Evolutionary conservation across 306 rosid species (phyloP).

Genomic region (Glycine soja): DNA sequence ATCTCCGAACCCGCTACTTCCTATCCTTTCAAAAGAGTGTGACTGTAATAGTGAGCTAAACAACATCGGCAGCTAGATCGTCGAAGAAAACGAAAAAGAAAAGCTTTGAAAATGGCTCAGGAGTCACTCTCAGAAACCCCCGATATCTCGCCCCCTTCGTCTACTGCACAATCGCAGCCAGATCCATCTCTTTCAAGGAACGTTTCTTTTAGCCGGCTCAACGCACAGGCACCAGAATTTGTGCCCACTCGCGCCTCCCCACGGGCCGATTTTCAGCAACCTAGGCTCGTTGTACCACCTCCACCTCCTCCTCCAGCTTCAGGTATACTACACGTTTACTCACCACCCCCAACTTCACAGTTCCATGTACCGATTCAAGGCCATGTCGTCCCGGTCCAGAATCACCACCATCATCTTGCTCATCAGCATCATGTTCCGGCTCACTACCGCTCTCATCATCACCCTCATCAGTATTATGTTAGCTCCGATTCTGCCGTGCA

Average conservation of each 20-base stretch:
- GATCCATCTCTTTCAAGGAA: constrained; percentile 66
- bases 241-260: constrained; percentile 69
- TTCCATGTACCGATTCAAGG: constrained; percentile 69
- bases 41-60: constrained; percentile 5
- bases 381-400: constrained; percentile 57
- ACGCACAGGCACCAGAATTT: constrained; percentile 93
- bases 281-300: constrained; percentile 55
- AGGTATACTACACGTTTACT: constrained; percentile 55
- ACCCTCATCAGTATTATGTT: constrained; percentile 56
- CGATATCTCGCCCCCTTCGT: constrained; percentile 44
- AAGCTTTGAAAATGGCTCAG: constrained; percentile 58
- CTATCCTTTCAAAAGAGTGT: neutral
- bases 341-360: constrained; percentile 62
- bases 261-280: constrained; percentile 61
- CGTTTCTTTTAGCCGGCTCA: constrained; percentile 81
- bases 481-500: constrained; percentile 50
- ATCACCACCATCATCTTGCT: constrained; percentile 58
- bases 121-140: constrained; percentile 54
- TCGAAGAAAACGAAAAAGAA: neutral
- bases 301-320: constrained; percentile 61
- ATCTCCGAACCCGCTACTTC: neutral
- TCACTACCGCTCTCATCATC: constrained; percentile 64
- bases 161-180: constrained; percentile 45
- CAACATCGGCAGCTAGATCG: constrained; percentile 29
- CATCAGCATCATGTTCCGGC: constrained; percentile 61